Percentiles rank a stretch among this genome's conserved stretches.
Evolutionary conservation across 1,139 yeast genomes (phyloP).

Genomic region (Nakaseomyces kungkrabaensis): DNA sequence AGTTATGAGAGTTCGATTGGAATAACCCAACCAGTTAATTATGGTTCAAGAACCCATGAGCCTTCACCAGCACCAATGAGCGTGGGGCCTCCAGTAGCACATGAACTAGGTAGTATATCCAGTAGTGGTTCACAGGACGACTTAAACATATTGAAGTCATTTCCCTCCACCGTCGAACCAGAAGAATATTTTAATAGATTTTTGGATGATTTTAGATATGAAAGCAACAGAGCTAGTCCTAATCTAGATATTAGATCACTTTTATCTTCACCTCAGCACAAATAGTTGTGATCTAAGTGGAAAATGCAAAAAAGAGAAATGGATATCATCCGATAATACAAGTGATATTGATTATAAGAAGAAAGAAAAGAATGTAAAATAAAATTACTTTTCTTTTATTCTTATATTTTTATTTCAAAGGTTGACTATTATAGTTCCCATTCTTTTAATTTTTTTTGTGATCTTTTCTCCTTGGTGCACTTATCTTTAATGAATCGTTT

Average conservation of each 20-base stretch:
- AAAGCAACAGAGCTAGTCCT: not conserved
- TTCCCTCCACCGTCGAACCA: constrained; percentile 8
- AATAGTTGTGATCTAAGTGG: not conserved
- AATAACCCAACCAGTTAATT: constrained; percentile 3
- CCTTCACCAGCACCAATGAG: constrained; percentile 2
- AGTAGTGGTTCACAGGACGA: not conserved
- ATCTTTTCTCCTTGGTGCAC: too few species aligned
- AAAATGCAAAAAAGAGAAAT: not conserved
- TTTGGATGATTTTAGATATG: constrained; percentile 10
- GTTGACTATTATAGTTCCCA: too few species aligned
- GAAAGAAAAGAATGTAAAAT: too few species aligned
- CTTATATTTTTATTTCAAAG: too few species aligned
- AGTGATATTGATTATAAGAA: too few species aligned
- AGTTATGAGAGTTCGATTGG: not conserved
- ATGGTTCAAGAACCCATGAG: constrained; percentile 1
- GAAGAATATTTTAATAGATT: constrained; percentile 11
- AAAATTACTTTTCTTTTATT: too few species aligned
- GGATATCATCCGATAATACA: too few species aligned
- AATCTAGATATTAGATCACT: constrained; percentile 1
- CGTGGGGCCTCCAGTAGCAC: not conserved
- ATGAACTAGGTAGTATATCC: not conserved
- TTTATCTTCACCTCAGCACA: not conserved
- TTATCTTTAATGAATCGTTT: too few species aligned
- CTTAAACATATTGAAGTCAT: not conserved
- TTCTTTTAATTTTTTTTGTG: too few species aligned